Base-by-base conservation (phyloP, 139 green algal genomes). In the Bryopsis sp. region DNA sequence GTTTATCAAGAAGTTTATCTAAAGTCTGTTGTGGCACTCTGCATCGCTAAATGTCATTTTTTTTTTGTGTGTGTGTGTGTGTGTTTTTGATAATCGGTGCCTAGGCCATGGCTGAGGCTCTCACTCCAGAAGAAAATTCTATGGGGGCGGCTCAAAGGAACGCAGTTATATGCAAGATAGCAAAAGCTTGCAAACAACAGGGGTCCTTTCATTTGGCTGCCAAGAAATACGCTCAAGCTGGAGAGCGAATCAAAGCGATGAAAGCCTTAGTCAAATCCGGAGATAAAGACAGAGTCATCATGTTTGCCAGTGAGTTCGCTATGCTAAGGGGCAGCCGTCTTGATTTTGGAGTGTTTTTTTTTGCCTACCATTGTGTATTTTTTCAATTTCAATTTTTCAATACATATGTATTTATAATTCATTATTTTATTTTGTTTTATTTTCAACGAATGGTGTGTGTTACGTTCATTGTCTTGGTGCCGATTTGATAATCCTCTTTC, bases 181-280 rank as follows among this genome's bases (percentile, higher is more conserved):
- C 84, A 38, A 84, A 88, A 73, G 71, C 77, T 19, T 58, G 60
- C 71, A 88, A 92, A 80, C 68, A 76, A 0, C 88, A 93, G 68
- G 88, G 87, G 8, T 64, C 72, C 46, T 93, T 79, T 72, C 82
- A 90, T 60, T 81, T 95, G 47, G 88, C 88, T 1, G 85, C 79
- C 69, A 92, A 92, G 77, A 95, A 95, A 80, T 95, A 85, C 85
- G 88, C 86, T 8, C 82, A 87, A 72, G 88, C 85, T 2, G 87
- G 87, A 2, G 85, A 93, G 35, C 82, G 86, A 74, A 39, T 89
- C 24, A 90, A 88, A 66, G 86, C 86, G 2, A 88, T 95, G 84
- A 85, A 88, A 76, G 80, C 76, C 24, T 79, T 95, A 33, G 68
- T 95, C 39, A 71, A 81, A 5, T 81, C 74, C 66, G 83, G 87